These are phyloP conservation scores for Claviceps maximensis DNA, from an alignment of 2,329 filamentous ascomycete species.

Conservation along the genomic window DNA sequence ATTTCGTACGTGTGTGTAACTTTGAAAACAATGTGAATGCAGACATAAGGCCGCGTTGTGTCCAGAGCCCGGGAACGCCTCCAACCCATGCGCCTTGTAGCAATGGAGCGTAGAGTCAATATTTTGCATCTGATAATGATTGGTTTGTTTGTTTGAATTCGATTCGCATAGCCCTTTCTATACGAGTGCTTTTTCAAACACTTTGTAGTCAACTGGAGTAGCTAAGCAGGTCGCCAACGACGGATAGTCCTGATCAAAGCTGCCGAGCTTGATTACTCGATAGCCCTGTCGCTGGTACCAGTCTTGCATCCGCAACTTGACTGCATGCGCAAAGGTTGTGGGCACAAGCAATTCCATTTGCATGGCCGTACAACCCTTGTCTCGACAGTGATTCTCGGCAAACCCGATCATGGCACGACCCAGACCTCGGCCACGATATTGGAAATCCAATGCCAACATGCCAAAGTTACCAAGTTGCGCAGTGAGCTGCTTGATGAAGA, in stretches of 20 bases:
- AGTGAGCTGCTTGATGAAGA: conserved; percentile 13
- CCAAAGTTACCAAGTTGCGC: conserved; percentile 14
- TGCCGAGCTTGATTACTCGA: conserved; percentile 12
- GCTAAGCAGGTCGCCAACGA: conserved; percentile 13
- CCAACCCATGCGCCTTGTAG: no score
- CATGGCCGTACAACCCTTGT: conserved; percentile 15
- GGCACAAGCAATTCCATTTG: conserved; percentile 18
- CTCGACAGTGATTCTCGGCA: conserved; percentile 15
- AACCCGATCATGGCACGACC: conserved; percentile 15
- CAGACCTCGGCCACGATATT: conserved; percentile 12
- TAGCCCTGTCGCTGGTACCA: conserved; percentile 20
- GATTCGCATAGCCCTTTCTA: background rate
- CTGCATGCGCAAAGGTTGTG: conserved; percentile 13
- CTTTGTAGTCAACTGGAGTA: conserved; percentile 15
- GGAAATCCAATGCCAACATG: conserved; percentile 16
- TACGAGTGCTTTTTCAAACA: conserved; percentile 16
- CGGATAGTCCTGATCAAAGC: conserved; percentile 17
- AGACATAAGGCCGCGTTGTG: background rate
- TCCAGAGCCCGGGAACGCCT: no score
- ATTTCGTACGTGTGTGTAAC: background rate
- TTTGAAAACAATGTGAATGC: background rate
- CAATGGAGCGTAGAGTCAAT: background rate
- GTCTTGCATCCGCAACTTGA: conserved; percentile 14
- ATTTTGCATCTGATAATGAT: background rate
- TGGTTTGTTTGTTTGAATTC: background rate